Base-by-base conservation (phyloP, 225 moss, liverwort and hornwort genomes). In the Physcomitrium patens region DNA sequence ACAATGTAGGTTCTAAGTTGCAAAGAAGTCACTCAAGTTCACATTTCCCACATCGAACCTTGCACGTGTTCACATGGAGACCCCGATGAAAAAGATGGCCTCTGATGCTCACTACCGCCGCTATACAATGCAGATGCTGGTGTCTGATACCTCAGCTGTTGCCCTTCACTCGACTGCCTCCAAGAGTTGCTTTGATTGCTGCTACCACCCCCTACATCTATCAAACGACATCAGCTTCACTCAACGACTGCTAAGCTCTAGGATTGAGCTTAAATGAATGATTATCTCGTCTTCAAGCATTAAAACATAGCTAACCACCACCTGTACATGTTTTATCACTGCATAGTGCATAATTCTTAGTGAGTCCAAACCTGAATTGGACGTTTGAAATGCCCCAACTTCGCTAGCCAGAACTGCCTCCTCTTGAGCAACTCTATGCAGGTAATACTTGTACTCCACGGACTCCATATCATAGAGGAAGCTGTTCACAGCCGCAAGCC, bases 101-200 rank as follows among this genome's bases (percentile, higher is more conserved):
- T 84, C 70, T 87, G 89, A 51, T 84, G 78, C 60, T 86, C 93
- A 49, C 78, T 82, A 37, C 90, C 89, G 22, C 91, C 92, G 60
- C 89, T 89, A 70, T 93, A 99, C 71, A 99, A 85, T 66, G 95
- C 95, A 76, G 99, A 99, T 63, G 99, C 91, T 77, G 99, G 93
- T 69, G 87, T 99, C 22, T 93, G 90, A 77, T 99, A 99, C 60
- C 86, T 88, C 72, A 84, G 87, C 50, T 85, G 90, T 67, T 92
- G 90, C 47, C 90, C 88, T 75, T 89, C 92, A 76, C 72, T 82
- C 56, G 77, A 68, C 66, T 72, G 83, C 81, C 87, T 85, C 47
- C 79, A 72, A 37, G 90, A 86, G 60, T 24, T 77, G 74, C 63
- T 78, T 68, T 85, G 86, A 52, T 69, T 85, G 76, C 70, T 74